Conservation (phyloP, 257 asterid species). For the Ocimum tenuiflorum region DNA sequence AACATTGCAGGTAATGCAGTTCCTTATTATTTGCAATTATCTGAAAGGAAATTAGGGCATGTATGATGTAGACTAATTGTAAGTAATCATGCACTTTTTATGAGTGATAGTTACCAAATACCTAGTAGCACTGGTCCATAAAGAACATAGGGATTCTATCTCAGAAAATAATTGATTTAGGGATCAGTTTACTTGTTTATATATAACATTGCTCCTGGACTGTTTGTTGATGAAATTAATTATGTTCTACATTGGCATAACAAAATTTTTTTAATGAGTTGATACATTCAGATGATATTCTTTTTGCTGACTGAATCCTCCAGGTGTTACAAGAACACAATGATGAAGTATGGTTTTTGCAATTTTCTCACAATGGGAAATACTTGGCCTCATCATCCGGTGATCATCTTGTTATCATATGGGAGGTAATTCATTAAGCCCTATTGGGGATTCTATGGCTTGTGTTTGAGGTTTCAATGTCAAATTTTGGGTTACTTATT, state of each 20-base stretch:
- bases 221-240: not conserved
- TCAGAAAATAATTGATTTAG: not conserved
- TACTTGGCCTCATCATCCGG: conserved; percentile 75
- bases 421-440: conserved; percentile 52
- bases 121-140: not conserved
- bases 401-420: conserved; percentile 56
- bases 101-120: not conserved
- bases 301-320: conserved; percentile 18
- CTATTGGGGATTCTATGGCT: not conserved
- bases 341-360: conserved; percentile 76
- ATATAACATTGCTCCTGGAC: not conserved
- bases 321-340: conserved; percentile 61
- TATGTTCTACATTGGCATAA: not conserved
- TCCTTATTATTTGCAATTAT: conserved; percentile 4
- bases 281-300: conserved; percentile 13
- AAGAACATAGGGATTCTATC: not conserved
- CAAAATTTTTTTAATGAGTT: not conserved
- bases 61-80: not conserved
- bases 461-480: not conserved
- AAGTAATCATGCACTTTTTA: not conserved
- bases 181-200: not conserved
- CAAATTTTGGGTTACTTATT: not conserved
- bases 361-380: conserved; percentile 73
- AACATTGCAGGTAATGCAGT: conserved; percentile 55
- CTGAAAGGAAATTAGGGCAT: not conserved